A percentile compares a stretch with the other conserved stretches of the same genome.
phyloP scores from a whole-genome alignment of 139 green algal species.

The Chlamydomonas schloesseri region DNA sequence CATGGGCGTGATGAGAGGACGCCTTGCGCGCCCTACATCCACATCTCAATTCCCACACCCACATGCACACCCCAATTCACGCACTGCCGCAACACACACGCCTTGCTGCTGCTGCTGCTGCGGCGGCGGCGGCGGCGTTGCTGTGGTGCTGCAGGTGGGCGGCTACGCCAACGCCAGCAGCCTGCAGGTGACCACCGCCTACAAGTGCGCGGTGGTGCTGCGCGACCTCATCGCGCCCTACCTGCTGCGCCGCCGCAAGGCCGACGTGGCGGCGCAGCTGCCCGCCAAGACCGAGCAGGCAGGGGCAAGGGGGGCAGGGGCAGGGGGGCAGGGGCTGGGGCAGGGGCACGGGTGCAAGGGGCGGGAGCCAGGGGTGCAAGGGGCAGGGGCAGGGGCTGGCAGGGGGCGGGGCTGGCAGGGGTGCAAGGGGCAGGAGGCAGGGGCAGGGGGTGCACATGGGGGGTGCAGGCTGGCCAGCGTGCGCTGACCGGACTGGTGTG shows the following conservation, averaged over 20 bases:
- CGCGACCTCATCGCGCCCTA: slow-evolving; percentile 96
- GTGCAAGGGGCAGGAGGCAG: too few relatives aligned
- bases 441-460: too few relatives aligned
- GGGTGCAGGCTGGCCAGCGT: too few relatives aligned
- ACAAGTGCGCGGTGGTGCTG: slow-evolving; percentile 89
- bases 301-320: background rate
- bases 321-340: background rate
- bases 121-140: too few relatives aligned
- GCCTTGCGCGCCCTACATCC: too few relatives aligned
- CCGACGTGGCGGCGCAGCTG: slow-evolving; percentile 89
- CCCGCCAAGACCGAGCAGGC: slow-evolving; percentile 96
- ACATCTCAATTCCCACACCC: too few relatives aligned
- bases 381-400: background rate
- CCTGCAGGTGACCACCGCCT: slow-evolving; percentile 89
- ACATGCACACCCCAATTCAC: background rate
- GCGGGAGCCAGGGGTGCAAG: background rate
- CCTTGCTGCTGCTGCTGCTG: too few relatives aligned
- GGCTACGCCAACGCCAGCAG: slow-evolving; percentile 88
- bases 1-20: too few relatives aligned
- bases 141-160: too few relatives aligned
- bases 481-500: too few relatives aligned
- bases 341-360: background rate
- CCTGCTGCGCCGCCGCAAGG: slow-evolving; percentile 94
- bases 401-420: too few relatives aligned
- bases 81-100: background rate